Evolutionary conservation across 2,329 filamentous ascomycete genomes (phyloP).

Genomic region (Atkinsonella texensis): DNA sequence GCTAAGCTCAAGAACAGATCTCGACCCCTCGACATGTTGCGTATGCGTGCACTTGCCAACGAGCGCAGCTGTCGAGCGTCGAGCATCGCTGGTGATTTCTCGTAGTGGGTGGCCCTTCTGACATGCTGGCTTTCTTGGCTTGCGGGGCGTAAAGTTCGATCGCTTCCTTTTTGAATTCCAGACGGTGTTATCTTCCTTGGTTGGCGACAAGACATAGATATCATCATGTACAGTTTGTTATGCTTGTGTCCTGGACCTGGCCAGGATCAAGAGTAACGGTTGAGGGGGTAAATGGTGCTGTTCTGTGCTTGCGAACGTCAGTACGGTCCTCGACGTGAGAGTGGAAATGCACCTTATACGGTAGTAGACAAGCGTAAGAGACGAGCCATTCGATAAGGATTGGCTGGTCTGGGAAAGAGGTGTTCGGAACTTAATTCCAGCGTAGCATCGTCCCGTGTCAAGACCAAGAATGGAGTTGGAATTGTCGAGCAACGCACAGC

Average conservation of each 20-base stretch:
- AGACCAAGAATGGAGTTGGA: not conserved
- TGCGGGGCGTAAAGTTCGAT: too few relatives aligned
- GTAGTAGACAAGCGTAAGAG: not conserved
- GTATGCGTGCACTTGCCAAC: not conserved
- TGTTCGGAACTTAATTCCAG: not conserved
- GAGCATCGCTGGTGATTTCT: not conserved
- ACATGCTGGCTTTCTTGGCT: too few relatives aligned
- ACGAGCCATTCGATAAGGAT: not conserved
- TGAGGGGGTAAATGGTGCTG: too few relatives aligned
- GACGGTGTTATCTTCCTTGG: not conserved
- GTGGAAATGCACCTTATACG: too few relatives aligned
- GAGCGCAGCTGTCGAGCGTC: not conserved
- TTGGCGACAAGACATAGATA: not conserved
- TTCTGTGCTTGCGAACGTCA: too few relatives aligned
- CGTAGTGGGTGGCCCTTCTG: not conserved
- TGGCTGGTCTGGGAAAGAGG: not conserved
- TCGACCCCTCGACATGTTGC: not conserved
- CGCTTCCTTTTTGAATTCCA: too few relatives aligned
- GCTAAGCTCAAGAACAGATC: not conserved
- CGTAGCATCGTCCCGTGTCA: not conserved
- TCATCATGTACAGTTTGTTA: too few relatives aligned
- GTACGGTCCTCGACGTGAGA: too few relatives aligned
- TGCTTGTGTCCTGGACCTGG: too few relatives aligned
- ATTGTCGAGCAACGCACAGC: too few relatives aligned
- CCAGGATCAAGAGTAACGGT: too few relatives aligned